Percentiles rank a stretch among this genome's conserved stretches.
Conservation (phyloP, 1,284 basidiomycete genomes). For the Schizopora paradoxa region DNA sequence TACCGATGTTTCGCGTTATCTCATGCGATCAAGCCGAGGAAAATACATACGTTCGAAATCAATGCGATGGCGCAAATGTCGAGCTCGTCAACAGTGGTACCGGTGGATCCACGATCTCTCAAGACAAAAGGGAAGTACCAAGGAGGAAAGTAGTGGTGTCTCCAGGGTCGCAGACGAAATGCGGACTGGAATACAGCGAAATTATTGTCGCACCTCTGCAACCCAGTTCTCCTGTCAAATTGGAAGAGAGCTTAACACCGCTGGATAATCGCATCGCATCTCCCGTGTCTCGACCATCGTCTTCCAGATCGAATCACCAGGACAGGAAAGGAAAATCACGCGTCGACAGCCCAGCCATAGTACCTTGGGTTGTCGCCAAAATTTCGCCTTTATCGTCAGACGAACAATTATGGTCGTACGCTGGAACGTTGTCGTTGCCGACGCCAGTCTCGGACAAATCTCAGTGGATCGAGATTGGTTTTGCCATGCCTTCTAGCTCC, state of each 20-base stretch:
- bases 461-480: slow-evolving; percentile 75
- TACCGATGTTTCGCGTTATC: slow-evolving; percentile 66
- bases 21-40: slow-evolving; percentile 56
- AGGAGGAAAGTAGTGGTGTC: slow-evolving; percentile 24
- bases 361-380: slow-evolving; percentile 50
- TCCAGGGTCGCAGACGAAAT: slow-evolving; percentile 14
- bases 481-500: slow-evolving; percentile 37
- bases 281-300: not conserved
- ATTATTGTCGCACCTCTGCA: slow-evolving; percentile 9
- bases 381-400: slow-evolving; percentile 46
- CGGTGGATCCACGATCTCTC: slow-evolving; percentile 53
- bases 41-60: slow-evolving; percentile 52
- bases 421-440: slow-evolving; percentile 50
- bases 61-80: slow-evolving; percentile 42
- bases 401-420: slow-evolving; percentile 42
- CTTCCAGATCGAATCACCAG: slow-evolving; percentile 20
- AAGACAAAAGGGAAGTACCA: slow-evolving; percentile 52
- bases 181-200: slow-evolving; percentile 11
- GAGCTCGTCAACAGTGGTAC: slow-evolving; percentile 57
- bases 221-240: not conserved
- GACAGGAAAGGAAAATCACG: slow-evolving; percentile 3
- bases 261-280: not conserved
- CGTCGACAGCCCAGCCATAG: slow-evolving; percentile 51
- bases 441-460: slow-evolving; percentile 51
- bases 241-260: slow-evolving; percentile 1